Base-by-base conservation (phyloP, 2,329 filamentous ascomycete species). In the Seiridium unicorne region DNA sequence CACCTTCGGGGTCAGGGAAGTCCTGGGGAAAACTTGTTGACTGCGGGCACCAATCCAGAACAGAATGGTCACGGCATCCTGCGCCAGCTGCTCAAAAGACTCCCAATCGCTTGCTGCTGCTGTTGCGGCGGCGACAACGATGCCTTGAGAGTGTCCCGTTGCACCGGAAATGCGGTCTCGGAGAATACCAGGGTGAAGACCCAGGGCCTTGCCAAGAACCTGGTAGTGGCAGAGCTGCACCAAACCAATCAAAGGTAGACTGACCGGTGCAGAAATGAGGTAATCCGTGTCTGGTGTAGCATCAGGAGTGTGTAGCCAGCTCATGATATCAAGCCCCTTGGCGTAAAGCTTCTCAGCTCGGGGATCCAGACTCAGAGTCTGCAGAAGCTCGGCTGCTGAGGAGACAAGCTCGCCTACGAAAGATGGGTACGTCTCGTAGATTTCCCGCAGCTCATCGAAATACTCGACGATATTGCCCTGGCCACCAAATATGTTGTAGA, bases 391-490 rank as follows among this genome's bases (percentile, higher is more conserved):
- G 11, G 95, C 93, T 6, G 93, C 89, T 32, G 88, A 85, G 35
- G 84, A 84, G 70, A 99, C 85, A 65, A 98, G 87, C 65, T 96
- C 92, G 67, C 92, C 90, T 4, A 97, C 87, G 67, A 99, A 96
- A 35, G 90, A 90, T 10, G 91, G 89, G 78, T 99, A 99, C 61
- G 93, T 97, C 69, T 83, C 88, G 80, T 94, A 94, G 61, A 98
- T 86, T 74, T 96, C 90, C 60, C 95, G 89, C 63, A 99, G 85
- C 80, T 99, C 95, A 68, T 99, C 94, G 71, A 99, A 99, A 79
- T 99, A 99, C 79, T 99, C 96, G 77, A 99, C 94, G 65, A 99
- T 98, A 77, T 99, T 99, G 69, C 95, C 95, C 76, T 99, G 95
- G 5, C 95, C 95, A 62, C 95, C 95, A 67, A 98, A 97, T 63